Evolutionary conservation across 1,284 basidiomycete species (phyloP), one percentile per base, ranked within the genome.

Genomic region (Tilletia walkeri): DNA sequence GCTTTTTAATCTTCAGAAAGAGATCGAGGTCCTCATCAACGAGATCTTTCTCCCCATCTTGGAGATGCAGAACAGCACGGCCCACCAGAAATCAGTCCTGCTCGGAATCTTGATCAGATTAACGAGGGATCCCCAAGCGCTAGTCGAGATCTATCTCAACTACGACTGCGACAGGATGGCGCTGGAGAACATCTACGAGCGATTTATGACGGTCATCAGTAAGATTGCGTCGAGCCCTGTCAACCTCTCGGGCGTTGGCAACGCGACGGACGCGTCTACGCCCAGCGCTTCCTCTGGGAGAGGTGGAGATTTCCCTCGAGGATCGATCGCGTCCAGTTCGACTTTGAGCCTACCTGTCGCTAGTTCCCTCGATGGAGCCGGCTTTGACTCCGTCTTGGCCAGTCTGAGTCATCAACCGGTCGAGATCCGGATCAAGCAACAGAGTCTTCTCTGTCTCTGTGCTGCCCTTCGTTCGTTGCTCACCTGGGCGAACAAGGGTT

Each of bases 11-110:
- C 66, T 77, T 48, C 80, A 94, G 93, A 98, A 98, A 91, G 97
- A 99, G 85, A 98, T 99, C 74, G 96, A 98, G 84, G 95, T 99
- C 49, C 87, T 99, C 45, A 85, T 99, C 69, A 96, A 97, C 82
- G 96, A 99, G 83, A 99, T 99, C 79, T 99, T 99, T 86, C 90
- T 99, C 71, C 96, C 96, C 1, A 97, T 99, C 67, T 86, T 99
- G 67, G 96, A 99, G 86, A 98, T 99, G 95, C 90, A 91, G 79
- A 97, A 92, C 24, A 93, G 95, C 10, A 96, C 95, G 0, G 86
- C 96, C 68, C 93, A 93, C 81, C 96, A 83, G 71, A 83, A 83
- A 70, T 77, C 76, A 30, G 80, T 81, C 66, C 70, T 83, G 67
- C 75, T 83, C 47, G 73, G 73, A 56, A 77, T 82, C 7, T 56